A percentile compares a stretch with the other conserved stretches of the same genome.
Evolutionary conservation across 768 basidiomycete genomes (phyloP).

Genomic region (Russula vinacea): DNA sequence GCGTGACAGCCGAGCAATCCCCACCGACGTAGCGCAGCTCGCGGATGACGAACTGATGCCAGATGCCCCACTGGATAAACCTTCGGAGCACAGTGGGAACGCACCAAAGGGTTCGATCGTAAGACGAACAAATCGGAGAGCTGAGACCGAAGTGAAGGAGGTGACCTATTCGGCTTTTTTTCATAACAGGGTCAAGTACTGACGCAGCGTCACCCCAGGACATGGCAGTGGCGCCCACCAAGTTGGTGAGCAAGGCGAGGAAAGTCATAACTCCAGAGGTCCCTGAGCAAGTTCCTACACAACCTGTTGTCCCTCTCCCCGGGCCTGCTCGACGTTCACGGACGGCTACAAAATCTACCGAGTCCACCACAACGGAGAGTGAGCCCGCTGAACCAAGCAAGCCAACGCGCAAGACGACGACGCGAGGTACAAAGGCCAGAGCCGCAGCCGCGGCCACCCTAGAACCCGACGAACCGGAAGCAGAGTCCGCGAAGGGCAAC

Average conservation of each 20-base stretch:
- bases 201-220: neutral
- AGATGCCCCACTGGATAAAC: slow-evolving; percentile 5
- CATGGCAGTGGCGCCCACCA: neutral
- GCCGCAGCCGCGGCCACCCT: slow-evolving; percentile 13
- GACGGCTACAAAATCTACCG: slow-evolving; percentile 29
- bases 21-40: slow-evolving; percentile 21
- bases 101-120: slow-evolving; percentile 20
- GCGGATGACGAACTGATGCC: slow-evolving; percentile 25
- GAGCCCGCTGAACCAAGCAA: slow-evolving; percentile 20
- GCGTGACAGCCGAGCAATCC: slow-evolving; percentile 11
- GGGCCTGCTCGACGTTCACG: slow-evolving; percentile 33
- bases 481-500: slow-evolving; percentile 26
- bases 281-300: slow-evolving; percentile 17
- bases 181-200: neutral
- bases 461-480: slow-evolving; percentile 18
- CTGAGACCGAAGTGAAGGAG: slow-evolving; percentile 28
- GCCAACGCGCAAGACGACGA: slow-evolving; percentile 17
- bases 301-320: neutral
- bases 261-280: slow-evolving; percentile 17
- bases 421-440: slow-evolving; percentile 15
- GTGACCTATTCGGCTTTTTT: slow-evolving; percentile 10
- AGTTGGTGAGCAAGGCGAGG: slow-evolving; percentile 4
- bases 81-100: slow-evolving; percentile 6
- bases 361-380: slow-evolving; percentile 20
- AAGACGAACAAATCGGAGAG: slow-evolving; percentile 30